Evolutionary conservation across 2,329 filamentous ascomycete genomes (phyloP).

Genomic region (Aureobasidium sp.): DNA sequence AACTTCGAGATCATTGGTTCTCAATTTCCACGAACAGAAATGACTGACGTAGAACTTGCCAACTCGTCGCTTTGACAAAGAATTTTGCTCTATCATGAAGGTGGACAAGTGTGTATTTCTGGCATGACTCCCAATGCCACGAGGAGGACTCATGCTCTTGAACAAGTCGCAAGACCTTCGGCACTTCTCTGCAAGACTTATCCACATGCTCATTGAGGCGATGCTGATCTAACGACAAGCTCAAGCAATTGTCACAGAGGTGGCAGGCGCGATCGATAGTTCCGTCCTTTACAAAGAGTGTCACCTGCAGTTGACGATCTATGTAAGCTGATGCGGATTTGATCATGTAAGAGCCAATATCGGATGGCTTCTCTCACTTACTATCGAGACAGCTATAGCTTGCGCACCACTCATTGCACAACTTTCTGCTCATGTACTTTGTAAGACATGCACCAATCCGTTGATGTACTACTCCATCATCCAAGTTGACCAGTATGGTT

Average conservation of each 20-base stretch:
- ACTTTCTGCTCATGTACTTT: slow-evolving; percentile 21
- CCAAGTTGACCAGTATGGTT: no score
- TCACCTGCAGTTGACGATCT: no score
- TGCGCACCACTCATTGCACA: slow-evolving; percentile 21
- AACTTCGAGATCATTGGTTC: background rate
- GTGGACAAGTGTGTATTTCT: background rate
- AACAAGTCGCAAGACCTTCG: background rate
- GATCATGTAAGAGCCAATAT: background rate
- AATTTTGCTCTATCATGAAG: background rate
- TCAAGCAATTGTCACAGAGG: no score
- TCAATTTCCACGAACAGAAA: background rate
- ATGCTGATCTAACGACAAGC: no score
- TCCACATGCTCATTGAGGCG: no score
- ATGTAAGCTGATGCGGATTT: no score
- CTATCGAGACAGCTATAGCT: background rate
- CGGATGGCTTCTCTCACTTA: background rate
- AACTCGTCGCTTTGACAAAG: background rate
- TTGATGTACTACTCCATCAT: no score
- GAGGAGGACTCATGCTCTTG: background rate
- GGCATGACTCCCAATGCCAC: background rate
- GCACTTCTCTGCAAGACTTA: no score
- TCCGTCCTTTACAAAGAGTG: no score
- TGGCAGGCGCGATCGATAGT: no score
- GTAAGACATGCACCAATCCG: no score
- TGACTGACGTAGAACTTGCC: background rate